Evolutionary conservation across 805 yeast genomes (phyloP), one percentile per base, ranked within the genome.

Genomic region (Metschnikowia similis): DNA sequence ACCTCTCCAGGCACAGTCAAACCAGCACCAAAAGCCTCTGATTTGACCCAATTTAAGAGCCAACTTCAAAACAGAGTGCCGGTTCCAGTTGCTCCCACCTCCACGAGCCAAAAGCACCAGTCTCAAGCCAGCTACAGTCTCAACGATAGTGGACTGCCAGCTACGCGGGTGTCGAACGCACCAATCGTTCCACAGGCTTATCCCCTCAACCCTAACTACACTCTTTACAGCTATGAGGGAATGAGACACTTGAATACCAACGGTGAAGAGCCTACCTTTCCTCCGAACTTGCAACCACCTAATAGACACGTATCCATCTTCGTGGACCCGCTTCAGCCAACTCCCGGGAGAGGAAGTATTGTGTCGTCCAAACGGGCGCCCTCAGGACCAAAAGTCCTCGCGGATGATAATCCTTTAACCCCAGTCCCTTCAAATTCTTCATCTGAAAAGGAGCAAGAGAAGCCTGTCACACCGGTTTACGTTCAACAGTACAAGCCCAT

Each of bases 291-390:
- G 38, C 55, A 36, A 35, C 44, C 48, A 17, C 59, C 62, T 44
- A 60, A 68, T 10, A 65, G 80, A 41, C 74, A 75, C 51, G 61
- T 66, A 32, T 74, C 79, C 11, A 68, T 74, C 16, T 66, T 61
- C 53, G 72, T 66, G 65, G 72, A 68, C 51, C 72, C 73, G 4
- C 61, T 67, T 39, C 72, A 66, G 52, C 70, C 71, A 6, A 52
- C 55, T 8, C 66, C 69, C 2, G 47, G 35, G n/a, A 35, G 41
- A 29, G 41, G 41, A 35, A 35, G 39, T 34, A 29, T 36, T n/a
- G 35, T 36, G 5, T 36, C 40, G 3, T 29, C 40, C 21, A 36
- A 44, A 29, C 41, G 29, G 16, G 47, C 17, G 8, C 17, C 41
- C 9, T 7, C 41, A 9, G 47, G 35, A n/a, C 36, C 41, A 21